Evolutionary conservation across 2,329 filamentous ascomycete genomes (phyloP), one percentile per base, ranked within the genome.

Genomic region (Fusarium brevicatenulatum): DNA sequence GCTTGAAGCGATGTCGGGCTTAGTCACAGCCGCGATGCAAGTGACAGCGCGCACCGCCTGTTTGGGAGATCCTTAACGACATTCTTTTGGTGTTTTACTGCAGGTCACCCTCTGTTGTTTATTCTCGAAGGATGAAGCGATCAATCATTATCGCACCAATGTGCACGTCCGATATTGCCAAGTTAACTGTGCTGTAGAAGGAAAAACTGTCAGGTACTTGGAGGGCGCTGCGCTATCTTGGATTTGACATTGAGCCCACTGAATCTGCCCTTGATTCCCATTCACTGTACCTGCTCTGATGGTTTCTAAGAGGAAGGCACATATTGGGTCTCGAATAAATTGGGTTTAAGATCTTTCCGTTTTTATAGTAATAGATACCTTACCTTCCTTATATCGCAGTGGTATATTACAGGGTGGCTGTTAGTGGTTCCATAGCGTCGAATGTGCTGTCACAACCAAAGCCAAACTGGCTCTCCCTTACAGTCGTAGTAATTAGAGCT

Each of bases 21-120:
- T 72, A 72, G 70, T 72, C 69, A 72, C 66, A 63, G 40, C 56
- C 55, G 52, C 36, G 28, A 56, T 36, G n/a, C 9, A 49, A 53
- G 11, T 12, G 42, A 36, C 28, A 47, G 9, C 40, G 36, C 25
- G 34, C 19, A 59, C 52, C 44, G 32, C 19, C 39, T 12, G 12
- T 34, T 30, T 23, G 16, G 46, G 46, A n/a, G 32, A 37, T n/a
- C 11, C 8, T 28, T 9, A n/a, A 21, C n/a, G 28, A 6, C 21
- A 25, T 40, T 28, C 11, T 5, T 4, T 32, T 66, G 50, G 44
- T 66, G 61, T 59, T 66, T 66, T 58, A n/a, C 9, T 36, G 32
- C 16, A 37, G 9, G 10, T 2, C 9, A 13, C 16, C 2, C 21
- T 32, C 9, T 39, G 13, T 9, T 19, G 23, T 23, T 30, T 15